Conservation (phyloP, 768 basidiomycete species). For the Mycena galopus region DNA sequence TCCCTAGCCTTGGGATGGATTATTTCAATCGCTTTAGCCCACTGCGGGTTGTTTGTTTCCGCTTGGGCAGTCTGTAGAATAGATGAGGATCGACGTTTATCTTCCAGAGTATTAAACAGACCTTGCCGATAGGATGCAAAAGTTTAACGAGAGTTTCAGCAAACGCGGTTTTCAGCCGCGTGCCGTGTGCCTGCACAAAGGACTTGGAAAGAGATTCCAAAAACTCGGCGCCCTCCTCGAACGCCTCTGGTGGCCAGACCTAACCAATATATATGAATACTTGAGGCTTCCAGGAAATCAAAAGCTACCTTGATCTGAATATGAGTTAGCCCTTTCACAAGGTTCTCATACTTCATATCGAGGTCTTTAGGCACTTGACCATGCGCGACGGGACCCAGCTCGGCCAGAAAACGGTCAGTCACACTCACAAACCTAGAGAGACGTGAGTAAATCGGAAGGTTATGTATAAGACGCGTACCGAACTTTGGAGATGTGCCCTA, state of each 20-base stretch:
- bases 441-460: neutral
- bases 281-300: neutral
- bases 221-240: slow-evolving; percentile 95
- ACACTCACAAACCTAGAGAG: slow-evolving; percentile 84
- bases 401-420: slow-evolving; percentile 90
- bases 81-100: slow-evolving; percentile 8
- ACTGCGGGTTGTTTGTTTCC: slow-evolving; percentile 94
- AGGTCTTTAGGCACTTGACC: slow-evolving; percentile 84
- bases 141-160: slow-evolving; percentile 84
- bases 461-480: slow-evolving; percentile 62
- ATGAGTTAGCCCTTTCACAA: slow-evolving; percentile 84
- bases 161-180: slow-evolving; percentile 85
- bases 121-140: slow-evolving; percentile 92
- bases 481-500: slow-evolving; percentile 86
- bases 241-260: slow-evolving; percentile 95
- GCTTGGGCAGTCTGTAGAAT: slow-evolving; percentile 85
- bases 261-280: slow-evolving; percentile 43
- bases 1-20: slow-evolving; percentile 87
- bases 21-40: slow-evolving; percentile 91
- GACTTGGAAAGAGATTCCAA: slow-evolving; percentile 86
- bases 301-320: slow-evolving; percentile 83
- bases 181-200: slow-evolving; percentile 87
- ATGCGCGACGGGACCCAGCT: slow-evolving; percentile 80
- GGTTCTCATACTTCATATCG: slow-evolving; percentile 86
- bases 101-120: slow-evolving; percentile 40